Conservation (phyloP, 1,284 basidiomycete genomes). For the Fomitopsis palustris region DNA sequence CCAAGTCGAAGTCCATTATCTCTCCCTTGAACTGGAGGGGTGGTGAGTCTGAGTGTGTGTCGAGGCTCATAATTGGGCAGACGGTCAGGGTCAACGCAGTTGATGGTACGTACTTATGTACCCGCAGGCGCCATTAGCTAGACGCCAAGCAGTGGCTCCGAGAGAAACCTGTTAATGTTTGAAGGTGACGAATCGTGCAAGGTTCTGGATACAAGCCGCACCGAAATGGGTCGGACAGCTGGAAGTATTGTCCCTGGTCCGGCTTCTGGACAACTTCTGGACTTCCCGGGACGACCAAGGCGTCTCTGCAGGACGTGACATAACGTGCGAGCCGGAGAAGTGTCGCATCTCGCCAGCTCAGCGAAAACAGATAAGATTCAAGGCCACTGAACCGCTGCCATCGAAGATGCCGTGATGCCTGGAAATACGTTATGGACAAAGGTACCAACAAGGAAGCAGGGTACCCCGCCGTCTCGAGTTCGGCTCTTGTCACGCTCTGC, state of each 20-base stretch:
- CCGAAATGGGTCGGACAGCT: conserved; percentile 20
- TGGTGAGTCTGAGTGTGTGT: conserved; percentile 24
- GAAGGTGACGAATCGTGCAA: conserved; percentile 18
- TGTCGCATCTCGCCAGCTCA: conserved; percentile 13
- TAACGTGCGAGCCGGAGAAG: conserved; percentile 24
- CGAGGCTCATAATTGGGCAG: conserved; percentile 31
- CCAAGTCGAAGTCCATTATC: conserved; percentile 64
- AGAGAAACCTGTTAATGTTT: conserved; percentile 22
- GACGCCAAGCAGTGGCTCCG: conserved; percentile 20
- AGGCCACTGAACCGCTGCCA: conserved; percentile 14
- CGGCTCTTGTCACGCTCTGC: neutral
- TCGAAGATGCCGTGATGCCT: conserved; percentile 25
- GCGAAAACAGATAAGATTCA: conserved; percentile 24
- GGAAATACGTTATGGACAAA: conserved; percentile 20
- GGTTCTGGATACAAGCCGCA: conserved; percentile 20
- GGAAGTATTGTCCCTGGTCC: conserved; percentile 24
- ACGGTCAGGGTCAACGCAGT: conserved; percentile 17
- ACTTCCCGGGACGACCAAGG: conserved; percentile 16
- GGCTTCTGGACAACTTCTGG: conserved; percentile 25
- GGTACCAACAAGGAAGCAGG: conserved; percentile 19
- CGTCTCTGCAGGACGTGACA: conserved; percentile 25
- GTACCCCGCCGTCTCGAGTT: neutral
- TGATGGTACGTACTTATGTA: conserved; percentile 26
- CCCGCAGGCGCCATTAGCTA: conserved; percentile 19
- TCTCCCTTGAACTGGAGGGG: conserved; percentile 57